phyloP scores from a whole-genome alignment of 176 grass and related monocot genomes.

The Luzula sylvatica region DNA sequence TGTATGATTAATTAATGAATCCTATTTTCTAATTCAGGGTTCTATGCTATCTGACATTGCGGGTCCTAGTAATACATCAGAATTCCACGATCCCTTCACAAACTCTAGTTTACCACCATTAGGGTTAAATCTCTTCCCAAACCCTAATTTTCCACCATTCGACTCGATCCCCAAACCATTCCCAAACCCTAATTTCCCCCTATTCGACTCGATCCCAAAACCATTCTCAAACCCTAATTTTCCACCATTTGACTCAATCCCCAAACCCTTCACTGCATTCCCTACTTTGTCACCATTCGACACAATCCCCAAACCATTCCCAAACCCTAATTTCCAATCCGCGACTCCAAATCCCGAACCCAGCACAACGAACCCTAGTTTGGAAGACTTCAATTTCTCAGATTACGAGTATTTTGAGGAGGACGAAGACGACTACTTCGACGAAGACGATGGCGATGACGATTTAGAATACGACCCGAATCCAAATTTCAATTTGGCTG shows the following conservation, averaged over 20 bases:
- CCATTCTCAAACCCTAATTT: background rate
- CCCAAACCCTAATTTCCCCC: background rate
- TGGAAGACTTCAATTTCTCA: conserved; percentile 9
- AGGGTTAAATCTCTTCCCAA: no score
- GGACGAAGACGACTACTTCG: conserved; percentile 39
- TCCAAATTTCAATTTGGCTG: conserved; percentile 36
- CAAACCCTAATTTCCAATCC: no score
- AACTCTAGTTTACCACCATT: no score
- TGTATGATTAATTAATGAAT: no score
- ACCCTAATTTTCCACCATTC: background rate
- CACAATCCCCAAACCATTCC: background rate
- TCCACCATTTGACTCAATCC: no score
- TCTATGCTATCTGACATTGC: background rate
- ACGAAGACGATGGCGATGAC: conserved; percentile 36
- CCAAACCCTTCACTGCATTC: no score
- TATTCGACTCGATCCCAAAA: background rate
- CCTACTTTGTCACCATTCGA: no score
- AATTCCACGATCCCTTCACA: no score
- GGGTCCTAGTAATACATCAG: conserved; percentile 5
- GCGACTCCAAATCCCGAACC: no score
- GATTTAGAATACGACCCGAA: conserved; percentile 14
- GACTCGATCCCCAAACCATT: background rate
- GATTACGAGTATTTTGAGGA: conserved; percentile 26
- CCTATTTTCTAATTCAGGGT: no score
- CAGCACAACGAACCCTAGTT: background rate